These are phyloP conservation scores for Coleophoma crateriformis DNA, from an alignment of 2,329 filamentous ascomycete species.

Conservation along the genomic window DNA sequence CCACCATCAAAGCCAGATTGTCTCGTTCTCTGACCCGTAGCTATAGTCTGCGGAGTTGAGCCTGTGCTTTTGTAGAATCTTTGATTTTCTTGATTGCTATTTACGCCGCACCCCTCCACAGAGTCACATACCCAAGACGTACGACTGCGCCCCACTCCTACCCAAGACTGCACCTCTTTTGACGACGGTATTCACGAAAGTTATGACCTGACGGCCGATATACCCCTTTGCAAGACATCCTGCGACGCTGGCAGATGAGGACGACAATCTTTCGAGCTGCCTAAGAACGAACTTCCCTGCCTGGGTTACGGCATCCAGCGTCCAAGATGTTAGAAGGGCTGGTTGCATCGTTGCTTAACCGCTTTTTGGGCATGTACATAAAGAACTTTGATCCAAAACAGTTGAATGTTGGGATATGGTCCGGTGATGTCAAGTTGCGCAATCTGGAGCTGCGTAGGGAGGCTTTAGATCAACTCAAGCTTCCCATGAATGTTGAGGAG, in stretches of 20 bases:
- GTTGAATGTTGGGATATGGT: constrained; percentile 98
- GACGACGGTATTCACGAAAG: neutral
- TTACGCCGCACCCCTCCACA: no score
- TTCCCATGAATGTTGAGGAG: constrained; percentile 94
- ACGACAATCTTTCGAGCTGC: neutral
- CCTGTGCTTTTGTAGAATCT: no score
- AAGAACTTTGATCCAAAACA: constrained; percentile 98
- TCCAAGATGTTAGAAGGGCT: constrained; percentile 90
- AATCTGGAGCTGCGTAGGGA: constrained; percentile 90
- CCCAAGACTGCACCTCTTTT: neutral
- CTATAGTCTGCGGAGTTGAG: no score
- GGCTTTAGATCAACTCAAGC: constrained; percentile 92
- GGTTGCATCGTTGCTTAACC: constrained; percentile 94
- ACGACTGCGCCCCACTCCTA: neutral
- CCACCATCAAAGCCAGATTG: no score
- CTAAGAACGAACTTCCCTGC: constrained; percentile 41
- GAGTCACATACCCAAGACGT: no score
- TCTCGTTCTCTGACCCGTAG: no score
- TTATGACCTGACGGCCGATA: neutral
- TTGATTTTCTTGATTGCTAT: no score
- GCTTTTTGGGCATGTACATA: constrained; percentile 99
- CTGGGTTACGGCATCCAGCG: constrained; percentile 64
- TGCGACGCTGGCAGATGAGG: neutral
- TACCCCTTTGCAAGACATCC: neutral
- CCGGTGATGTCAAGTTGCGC: constrained; percentile 90